These are phyloP conservation scores for Parsonsia alboflavescens DNA, from an alignment of 257 asterid genomes.

Conservation along the genomic window DNA sequence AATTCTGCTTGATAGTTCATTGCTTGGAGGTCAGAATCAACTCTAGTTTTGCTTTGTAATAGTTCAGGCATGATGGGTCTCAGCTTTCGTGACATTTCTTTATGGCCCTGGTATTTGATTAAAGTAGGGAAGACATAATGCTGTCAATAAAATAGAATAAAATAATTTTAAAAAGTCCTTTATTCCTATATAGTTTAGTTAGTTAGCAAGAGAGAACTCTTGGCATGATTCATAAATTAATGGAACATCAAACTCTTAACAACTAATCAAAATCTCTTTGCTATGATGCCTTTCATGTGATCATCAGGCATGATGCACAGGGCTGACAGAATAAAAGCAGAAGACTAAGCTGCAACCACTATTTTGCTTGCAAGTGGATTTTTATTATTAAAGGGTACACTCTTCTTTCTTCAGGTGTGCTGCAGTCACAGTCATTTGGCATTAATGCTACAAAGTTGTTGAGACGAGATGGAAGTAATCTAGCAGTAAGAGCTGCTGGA, in stretches of 20 bases:
- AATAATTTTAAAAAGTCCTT: too few relatives aligned
- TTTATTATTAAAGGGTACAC: slow-evolving; percentile 13
- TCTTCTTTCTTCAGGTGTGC: slow-evolving; percentile 46
- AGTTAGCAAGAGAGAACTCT: too few relatives aligned
- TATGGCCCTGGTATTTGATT: too few relatives aligned
- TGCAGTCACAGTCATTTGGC: slow-evolving; percentile 61
- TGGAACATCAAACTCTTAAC: too few relatives aligned
- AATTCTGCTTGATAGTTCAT: neutral
- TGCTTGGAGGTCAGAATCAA: neutral
- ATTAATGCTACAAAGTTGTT: slow-evolving; percentile 43
- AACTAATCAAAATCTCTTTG: neutral
- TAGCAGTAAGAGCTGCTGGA: slow-evolving; percentile 47
- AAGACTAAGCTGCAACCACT: neutral
- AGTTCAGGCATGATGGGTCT: too few relatives aligned
- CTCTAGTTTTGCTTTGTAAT: neutral
- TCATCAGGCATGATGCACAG: neutral
- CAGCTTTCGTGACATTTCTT: too few relatives aligned
- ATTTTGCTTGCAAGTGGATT: slow-evolving; percentile 5
- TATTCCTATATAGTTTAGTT: too few relatives aligned
- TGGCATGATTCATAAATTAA: too few relatives aligned
- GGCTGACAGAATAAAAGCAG: neutral
- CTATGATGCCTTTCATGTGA: neutral
- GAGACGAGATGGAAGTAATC: slow-evolving; percentile 33
- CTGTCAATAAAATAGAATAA: too few relatives aligned
- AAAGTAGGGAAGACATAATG: too few relatives aligned